phyloP scores from a whole-genome alignment of 2,329 filamentous ascomycete genomes.

The Rachicladosporium sp. region DNA sequence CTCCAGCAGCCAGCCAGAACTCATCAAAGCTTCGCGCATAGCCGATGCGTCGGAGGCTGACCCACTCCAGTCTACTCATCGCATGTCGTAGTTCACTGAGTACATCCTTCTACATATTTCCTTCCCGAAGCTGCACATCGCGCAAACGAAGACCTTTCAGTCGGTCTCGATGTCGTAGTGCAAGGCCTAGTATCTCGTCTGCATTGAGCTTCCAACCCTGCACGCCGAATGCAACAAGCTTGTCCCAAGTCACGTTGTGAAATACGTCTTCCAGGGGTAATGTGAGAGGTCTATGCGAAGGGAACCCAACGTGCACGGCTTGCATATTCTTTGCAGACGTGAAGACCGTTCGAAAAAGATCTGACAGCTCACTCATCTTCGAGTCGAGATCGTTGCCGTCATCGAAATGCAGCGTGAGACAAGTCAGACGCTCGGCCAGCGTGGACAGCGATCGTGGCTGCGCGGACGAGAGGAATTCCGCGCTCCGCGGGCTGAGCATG shows the following conservation, averaged over 20 bases:
- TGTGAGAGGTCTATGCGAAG: constrained; percentile 42
- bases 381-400: constrained; percentile 44
- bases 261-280: constrained; percentile 50
- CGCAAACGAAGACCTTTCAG: constrained; percentile 48
- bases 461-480: constrained; percentile 37
- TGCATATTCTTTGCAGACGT: constrained; percentile 47
- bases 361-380: constrained; percentile 46
- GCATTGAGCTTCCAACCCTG: constrained; percentile 51
- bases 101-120: constrained; percentile 49
- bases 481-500: constrained; percentile 49
- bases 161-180: constrained; percentile 42
- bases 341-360: constrained; percentile 47
- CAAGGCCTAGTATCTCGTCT: constrained; percentile 47
- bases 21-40: constrained; percentile 45
- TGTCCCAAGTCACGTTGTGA: constrained; percentile 49
- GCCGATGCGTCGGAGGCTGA: constrained; percentile 49
- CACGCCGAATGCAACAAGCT: constrained; percentile 50
- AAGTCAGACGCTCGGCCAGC: constrained; percentile 46
- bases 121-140: constrained; percentile 49
- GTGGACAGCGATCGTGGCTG: constrained; percentile 37
- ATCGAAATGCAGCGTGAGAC: constrained; percentile 52
- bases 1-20: constrained; percentile 22
- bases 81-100: constrained; percentile 43
- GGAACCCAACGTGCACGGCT: constrained; percentile 53
- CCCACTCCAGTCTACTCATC: constrained; percentile 47